Conservation (phyloP, 2,329 filamentous ascomycete genomes). For the Ophiostoma himal-ulmi region DNA sequence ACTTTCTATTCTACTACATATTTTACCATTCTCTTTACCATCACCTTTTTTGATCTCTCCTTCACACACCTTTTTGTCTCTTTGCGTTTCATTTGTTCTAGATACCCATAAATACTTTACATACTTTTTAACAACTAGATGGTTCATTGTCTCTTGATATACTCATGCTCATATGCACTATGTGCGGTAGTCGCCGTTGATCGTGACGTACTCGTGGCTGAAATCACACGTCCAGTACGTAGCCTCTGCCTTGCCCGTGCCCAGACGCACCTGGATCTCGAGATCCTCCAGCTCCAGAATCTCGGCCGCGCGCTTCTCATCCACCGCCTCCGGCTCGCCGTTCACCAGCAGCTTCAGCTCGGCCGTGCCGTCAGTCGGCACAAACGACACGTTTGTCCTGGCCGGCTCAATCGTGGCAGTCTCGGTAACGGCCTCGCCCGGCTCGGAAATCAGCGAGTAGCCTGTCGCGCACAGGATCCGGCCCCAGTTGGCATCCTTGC, state of each 20-base stretch:
- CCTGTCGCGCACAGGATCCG: conserved; percentile 92
- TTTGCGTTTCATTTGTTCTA: neutral
- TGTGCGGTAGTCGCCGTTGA: conserved; percentile 17
- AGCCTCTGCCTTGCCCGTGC: conserved; percentile 61
- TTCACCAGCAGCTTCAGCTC: conserved; percentile 72
- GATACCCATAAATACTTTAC: conserved; percentile 2
- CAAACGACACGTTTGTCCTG: conserved; percentile 70
- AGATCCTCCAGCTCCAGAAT: conserved; percentile 73
- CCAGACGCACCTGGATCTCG: conserved; percentile 69
- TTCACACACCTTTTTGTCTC: neutral
- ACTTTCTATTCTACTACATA: neutral
- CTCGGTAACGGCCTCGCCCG: conserved; percentile 52
- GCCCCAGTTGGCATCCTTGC: conserved; percentile 97
- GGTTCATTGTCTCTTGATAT: neutral
- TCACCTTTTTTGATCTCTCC: neutral
- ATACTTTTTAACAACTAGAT: neutral
- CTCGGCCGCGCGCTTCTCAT: conserved; percentile 69
- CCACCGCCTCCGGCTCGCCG: conserved; percentile 72
- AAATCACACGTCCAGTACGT: conserved; percentile 84
- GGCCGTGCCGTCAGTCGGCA: conserved; percentile 68
- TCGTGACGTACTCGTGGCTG: conserved; percentile 65
- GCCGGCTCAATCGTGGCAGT: conserved; percentile 55
- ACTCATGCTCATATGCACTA: conserved; percentile 27
- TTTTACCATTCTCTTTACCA: neutral
- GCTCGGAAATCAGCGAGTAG: conserved; percentile 62